Evolutionary conservation across 192 early-diverging fungal genomes (phyloP).

Genomic region (Umbelopsis vinacea): DNA sequence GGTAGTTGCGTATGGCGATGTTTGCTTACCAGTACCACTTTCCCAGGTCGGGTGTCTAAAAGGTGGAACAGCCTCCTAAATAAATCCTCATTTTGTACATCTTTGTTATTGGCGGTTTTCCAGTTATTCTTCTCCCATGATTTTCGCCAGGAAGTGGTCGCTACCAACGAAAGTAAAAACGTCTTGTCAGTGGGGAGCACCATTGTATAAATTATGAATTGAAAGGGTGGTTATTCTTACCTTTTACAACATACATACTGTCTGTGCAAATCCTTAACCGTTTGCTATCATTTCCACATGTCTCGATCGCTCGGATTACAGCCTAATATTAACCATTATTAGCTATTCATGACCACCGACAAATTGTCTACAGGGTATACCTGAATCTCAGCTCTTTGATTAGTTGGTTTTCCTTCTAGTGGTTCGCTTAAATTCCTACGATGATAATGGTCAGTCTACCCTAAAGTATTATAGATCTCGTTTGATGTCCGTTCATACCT

Average conservation of each 20-base stretch:
- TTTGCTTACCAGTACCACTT: conserved; percentile 50
- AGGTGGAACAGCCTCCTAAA: conserved; percentile 59
- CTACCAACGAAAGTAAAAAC: conserved; percentile 24
- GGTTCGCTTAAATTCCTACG: conserved; percentile 64
- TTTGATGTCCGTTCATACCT: conserved; percentile 41
- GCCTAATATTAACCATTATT: conserved; percentile 41
- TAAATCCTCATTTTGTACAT: conserved; percentile 81
- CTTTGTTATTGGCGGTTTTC: conserved; percentile 53
- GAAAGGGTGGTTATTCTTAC: conserved; percentile 30
- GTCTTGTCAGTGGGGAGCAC: no score
- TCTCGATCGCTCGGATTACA: conserved; percentile 57
- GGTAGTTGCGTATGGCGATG: no score
- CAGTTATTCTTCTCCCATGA: conserved; percentile 77
- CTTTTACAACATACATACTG: conserved; percentile 75
- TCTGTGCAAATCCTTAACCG: conserved; percentile 74
- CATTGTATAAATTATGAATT: not conserved
- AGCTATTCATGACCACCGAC: not conserved
- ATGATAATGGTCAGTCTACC: not conserved
- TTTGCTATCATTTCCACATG: conserved; percentile 34
- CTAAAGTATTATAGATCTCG: no score
- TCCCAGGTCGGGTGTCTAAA: conserved; percentile 45
- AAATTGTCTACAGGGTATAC: conserved; percentile 25
- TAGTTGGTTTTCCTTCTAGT: conserved; percentile 63
- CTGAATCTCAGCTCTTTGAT: conserved; percentile 75
- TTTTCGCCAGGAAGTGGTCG: conserved; percentile 68